Evolutionary conservation across 768 basidiomycete species (phyloP).

Genomic region (Suillus paluster): DNA sequence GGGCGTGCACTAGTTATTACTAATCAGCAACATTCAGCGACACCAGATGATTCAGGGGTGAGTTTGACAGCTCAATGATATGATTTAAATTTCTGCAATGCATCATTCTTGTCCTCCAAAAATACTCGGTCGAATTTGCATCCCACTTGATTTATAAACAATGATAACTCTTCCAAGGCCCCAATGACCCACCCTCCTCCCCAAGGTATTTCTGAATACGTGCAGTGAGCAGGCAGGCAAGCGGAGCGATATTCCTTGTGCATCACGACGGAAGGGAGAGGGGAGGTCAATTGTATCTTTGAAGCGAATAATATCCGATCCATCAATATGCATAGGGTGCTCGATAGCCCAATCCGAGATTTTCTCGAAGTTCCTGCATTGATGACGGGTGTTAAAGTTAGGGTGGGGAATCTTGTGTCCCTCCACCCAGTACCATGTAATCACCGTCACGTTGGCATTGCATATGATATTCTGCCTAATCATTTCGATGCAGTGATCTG

Average conservation of each 20-base stretch:
- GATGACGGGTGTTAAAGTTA: conserved; percentile 11
- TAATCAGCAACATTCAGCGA: not conserved
- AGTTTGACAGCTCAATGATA: not conserved
- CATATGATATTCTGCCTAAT: conserved; percentile 18
- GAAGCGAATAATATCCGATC: not conserved
- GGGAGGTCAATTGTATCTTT: not conserved
- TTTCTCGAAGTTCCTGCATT: conserved; percentile 1
- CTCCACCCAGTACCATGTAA: conserved; percentile 17
- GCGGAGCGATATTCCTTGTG: not conserved
- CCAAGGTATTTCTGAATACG: not conserved
- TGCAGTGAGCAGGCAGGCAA: not conserved
- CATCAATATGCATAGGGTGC: not conserved
- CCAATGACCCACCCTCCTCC: not conserved
- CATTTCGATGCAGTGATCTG: conserved; percentile 16
- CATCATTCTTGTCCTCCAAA: not conserved
- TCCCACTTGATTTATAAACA: not conserved
- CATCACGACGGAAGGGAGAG: not conserved
- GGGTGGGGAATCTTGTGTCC: not conserved
- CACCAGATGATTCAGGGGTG: not conserved
- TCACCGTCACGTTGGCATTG: conserved; percentile 14
- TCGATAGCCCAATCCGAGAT: not conserved
- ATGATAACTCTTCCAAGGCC: not conserved
- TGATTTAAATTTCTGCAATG: too few species aligned
- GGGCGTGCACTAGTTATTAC: too few species aligned
- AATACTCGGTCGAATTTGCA: not conserved